phyloP scores from a whole-genome alignment of 805 yeast species.

The Kodamaea leandrae region DNA sequence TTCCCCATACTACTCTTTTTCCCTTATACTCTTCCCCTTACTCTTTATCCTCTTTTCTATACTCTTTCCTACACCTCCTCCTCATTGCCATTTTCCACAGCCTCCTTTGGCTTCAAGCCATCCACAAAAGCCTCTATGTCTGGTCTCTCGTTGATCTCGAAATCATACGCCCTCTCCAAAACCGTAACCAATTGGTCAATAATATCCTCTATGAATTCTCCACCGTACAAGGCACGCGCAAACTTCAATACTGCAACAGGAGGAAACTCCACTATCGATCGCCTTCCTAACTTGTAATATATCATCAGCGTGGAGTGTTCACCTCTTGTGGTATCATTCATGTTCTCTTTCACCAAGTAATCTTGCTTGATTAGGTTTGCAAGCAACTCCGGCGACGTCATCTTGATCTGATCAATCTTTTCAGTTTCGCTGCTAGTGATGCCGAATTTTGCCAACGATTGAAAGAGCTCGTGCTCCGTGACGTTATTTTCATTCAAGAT shows the following conservation, averaged over 20 bases:
- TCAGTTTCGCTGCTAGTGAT: slow-evolving; percentile 9
- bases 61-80: not conserved
- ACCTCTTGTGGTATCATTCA: slow-evolving; percentile 11
- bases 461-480: slow-evolving; percentile 24
- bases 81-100: not conserved
- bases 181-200: slow-evolving; percentile 21
- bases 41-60: not conserved
- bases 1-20: too few species aligned
- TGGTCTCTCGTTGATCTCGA: not conserved
- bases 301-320: slow-evolving; percentile 12
- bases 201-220: slow-evolving; percentile 19
- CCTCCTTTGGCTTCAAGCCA: not conserved
- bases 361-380: slow-evolving; percentile 29
- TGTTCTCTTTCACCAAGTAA: slow-evolving; percentile 21
- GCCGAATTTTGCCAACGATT: slow-evolving; percentile 21
- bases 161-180: slow-evolving; percentile 24
- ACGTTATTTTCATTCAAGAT: slow-evolving; percentile 33
- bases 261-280: slow-evolving; percentile 32
- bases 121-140: not conserved
- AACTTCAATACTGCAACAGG: slow-evolving; percentile 28
- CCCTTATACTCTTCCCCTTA: too few species aligned
- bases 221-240: slow-evolving; percentile 25
- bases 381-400: slow-evolving; percentile 20
- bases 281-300: slow-evolving; percentile 31
- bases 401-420: slow-evolving; percentile 12